A percentile compares a stretch with the other conserved stretches of the same genome.
These are phyloP conservation scores for Boletus rex-veris DNA, from an alignment of 768 basidiomycete species.

Conservation along the genomic window DNA sequence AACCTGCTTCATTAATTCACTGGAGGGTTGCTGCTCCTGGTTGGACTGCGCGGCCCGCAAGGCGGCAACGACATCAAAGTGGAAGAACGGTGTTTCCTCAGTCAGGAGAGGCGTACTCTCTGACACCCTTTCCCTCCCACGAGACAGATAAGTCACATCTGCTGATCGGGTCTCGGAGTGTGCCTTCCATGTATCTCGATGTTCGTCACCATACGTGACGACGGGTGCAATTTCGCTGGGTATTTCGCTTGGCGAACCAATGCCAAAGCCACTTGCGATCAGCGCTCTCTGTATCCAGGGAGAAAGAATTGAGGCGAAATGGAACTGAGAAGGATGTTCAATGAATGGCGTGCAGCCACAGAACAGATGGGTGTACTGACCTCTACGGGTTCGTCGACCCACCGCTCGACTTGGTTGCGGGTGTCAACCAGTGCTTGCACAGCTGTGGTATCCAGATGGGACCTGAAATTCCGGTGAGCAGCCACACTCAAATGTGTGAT, in stretches of 20 bases:
- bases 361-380: slow-evolving; percentile 33
- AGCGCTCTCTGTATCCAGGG: slow-evolving; percentile 93
- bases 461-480: slow-evolving; percentile 38
- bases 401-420: slow-evolving; percentile 82
- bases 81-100: slow-evolving; percentile 80
- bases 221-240: slow-evolving; percentile 73
- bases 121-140: not conserved
- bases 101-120: slow-evolving; percentile 39
- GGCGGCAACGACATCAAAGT: slow-evolving; percentile 76
- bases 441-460: slow-evolving; percentile 89
- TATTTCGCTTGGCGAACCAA: slow-evolving; percentile 43
- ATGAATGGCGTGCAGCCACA: not conserved
- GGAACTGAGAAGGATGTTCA: slow-evolving; percentile 57
- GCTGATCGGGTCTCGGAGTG: not conserved
- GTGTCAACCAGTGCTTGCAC: slow-evolving; percentile 90
- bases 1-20: slow-evolving; percentile 6
- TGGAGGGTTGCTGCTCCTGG: not conserved
- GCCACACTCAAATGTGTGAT: not conserved
- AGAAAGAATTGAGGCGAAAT: slow-evolving; percentile 88
- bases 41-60: slow-evolving; percentile 63
- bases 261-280: slow-evolving; percentile 87
- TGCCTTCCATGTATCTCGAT: slow-evolving; percentile 25
- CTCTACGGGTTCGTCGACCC: slow-evolving; percentile 74
- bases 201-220: slow-evolving; percentile 56
- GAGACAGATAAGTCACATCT: slow-evolving; percentile 25